Evolutionary conservation across 2,329 filamentous ascomycete genomes (phyloP).

Genomic region (Metarhizium brunneum): DNA sequence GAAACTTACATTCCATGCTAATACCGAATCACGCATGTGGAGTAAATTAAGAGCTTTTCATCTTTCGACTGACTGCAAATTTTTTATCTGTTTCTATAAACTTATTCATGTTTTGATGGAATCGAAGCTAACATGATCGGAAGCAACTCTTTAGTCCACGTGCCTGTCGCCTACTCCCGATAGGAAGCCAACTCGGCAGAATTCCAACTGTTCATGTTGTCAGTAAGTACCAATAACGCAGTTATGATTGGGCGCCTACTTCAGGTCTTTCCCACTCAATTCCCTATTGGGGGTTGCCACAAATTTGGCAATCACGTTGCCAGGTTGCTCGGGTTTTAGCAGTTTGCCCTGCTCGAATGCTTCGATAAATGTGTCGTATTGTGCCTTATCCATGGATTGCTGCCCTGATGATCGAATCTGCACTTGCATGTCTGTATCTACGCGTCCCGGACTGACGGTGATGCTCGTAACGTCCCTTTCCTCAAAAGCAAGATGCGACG

Average conservation of each 20-base stretch:
- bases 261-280: constrained; percentile 69
- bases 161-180: constrained; percentile 25
- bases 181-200: constrained; percentile 41
- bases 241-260: constrained; percentile 33
- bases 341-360: constrained; percentile 63
- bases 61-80: constrained; percentile 63
- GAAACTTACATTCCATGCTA: constrained; percentile 67
- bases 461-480: constrained; percentile 68
- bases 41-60: constrained; percentile 69
- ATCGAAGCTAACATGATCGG: background rate
- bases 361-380: constrained; percentile 59
- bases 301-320: constrained; percentile 75
- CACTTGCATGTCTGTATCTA: constrained; percentile 88
- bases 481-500: constrained; percentile 62
- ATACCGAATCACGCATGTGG: constrained; percentile 60
- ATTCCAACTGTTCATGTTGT: constrained; percentile 24
- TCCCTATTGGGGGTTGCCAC: constrained; percentile 54
- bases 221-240: constrained; percentile 7
- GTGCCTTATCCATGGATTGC: constrained; percentile 38
- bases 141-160: background rate
- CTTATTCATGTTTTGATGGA: constrained; percentile 10
- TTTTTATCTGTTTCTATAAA: constrained; percentile 16
- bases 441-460: constrained; percentile 67
- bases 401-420: constrained; percentile 57
- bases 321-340: constrained; percentile 74